Percentiles rank a stretch among this genome's conserved stretches.
These are phyloP conservation scores for Pyricularia grisea DNA, from an alignment of 2,329 filamentous ascomycete species.

Conservation along the genomic window DNA sequence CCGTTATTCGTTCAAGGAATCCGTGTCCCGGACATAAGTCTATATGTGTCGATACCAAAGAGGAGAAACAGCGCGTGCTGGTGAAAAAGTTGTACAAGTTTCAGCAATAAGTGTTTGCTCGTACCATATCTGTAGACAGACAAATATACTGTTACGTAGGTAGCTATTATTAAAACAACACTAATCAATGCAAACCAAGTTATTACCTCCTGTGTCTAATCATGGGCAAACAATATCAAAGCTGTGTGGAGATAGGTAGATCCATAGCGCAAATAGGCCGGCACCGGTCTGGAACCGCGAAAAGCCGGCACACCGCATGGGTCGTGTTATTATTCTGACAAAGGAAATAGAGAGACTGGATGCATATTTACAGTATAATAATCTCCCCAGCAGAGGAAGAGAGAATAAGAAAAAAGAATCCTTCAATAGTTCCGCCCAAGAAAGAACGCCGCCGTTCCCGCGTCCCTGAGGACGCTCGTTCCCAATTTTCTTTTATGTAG, in stretches of 20 bases:
- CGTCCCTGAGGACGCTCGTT: not conserved
- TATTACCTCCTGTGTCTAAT: not conserved
- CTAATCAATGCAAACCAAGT: not conserved
- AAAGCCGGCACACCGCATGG: not conserved
- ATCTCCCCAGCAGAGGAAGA: not conserved
- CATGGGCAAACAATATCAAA: not conserved
- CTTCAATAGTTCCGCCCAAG: not conserved
- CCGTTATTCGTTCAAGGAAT: not conserved
- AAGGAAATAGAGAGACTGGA: not conserved
- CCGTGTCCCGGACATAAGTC: not conserved
- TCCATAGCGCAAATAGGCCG: not conserved
- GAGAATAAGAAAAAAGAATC: not conserved
- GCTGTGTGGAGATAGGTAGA: not conserved
- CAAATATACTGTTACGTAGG: not conserved
- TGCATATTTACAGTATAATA: not conserved
- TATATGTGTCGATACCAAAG: not conserved
- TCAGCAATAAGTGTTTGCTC: not conserved
- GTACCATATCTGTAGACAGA: not conserved
- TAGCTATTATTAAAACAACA: not conserved
- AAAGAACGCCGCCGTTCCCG: not conserved
- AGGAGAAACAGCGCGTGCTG: not conserved
- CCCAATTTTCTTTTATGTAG: not conserved
- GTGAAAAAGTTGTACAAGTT: not conserved
- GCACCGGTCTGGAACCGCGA: not conserved
- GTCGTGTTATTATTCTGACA: not conserved